These are phyloP conservation scores for Microbotryum silenes-acaulis DNA, from an alignment of 1,284 basidiomycete genomes.

Conservation along the genomic window DNA sequence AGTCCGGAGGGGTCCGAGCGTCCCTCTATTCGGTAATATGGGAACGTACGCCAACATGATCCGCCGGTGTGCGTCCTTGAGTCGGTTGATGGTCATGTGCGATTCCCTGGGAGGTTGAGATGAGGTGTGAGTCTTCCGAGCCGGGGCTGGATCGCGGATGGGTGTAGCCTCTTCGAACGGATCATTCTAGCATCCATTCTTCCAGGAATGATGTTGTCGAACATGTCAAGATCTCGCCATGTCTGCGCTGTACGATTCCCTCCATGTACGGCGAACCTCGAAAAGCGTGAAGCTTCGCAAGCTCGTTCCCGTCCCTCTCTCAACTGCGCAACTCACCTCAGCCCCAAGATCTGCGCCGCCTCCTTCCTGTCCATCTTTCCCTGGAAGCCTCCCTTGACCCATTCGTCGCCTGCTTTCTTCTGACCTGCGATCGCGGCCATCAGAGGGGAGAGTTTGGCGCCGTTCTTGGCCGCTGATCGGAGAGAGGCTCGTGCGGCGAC, in stretches of 20 bases:
- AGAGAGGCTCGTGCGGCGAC: slow-evolving; percentile 29
- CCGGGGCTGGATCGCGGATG: too few species aligned
- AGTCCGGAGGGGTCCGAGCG: neutral
- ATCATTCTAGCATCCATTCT: too few species aligned
- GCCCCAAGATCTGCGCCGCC: slow-evolving; percentile 82
- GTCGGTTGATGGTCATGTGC: slow-evolving; percentile 56
- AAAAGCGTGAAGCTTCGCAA: neutral
- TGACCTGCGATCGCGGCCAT: slow-evolving; percentile 30
- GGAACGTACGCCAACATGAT: slow-evolving; percentile 68
- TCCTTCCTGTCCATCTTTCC: slow-evolving; percentile 92
- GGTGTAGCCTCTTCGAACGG: too few species aligned
- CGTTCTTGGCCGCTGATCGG: slow-evolving; percentile 31
- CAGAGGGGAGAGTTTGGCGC: slow-evolving; percentile 30
- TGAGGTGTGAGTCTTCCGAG: neutral
- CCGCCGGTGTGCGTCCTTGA: slow-evolving; percentile 84
- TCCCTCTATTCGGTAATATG: neutral
- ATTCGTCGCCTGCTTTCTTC: slow-evolving; percentile 53
- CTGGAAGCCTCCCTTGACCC: slow-evolving; percentile 89
- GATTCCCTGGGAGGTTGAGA: slow-evolving; percentile 54
- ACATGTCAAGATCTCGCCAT: too few species aligned
- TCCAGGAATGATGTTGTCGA: too few species aligned
- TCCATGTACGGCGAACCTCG: too few species aligned
- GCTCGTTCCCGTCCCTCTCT: neutral
- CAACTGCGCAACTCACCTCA: slow-evolving; percentile 58
- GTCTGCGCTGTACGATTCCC: too few species aligned